Evolutionary conservation across 202 grass and related monocot species (phyloP).

Genomic region (Carex sylvatica): DNA sequence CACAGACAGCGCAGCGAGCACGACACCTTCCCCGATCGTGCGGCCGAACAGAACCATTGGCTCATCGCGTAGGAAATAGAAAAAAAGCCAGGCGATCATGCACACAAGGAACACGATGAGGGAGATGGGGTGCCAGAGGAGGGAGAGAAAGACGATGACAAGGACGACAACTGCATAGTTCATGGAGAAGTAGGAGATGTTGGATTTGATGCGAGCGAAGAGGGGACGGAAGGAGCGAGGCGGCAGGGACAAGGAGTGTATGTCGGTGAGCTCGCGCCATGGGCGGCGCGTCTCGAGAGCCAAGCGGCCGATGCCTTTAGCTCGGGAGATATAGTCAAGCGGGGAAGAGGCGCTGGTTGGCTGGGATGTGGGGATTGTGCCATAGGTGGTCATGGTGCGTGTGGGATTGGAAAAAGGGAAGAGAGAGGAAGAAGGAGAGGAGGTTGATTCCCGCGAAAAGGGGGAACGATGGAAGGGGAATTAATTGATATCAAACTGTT

Average conservation of each 20-base stretch:
- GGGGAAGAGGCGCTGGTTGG: background rate
- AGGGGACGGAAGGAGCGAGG: constrained; percentile 46
- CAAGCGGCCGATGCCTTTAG: constrained; percentile 31
- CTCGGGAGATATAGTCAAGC: constrained; percentile 35
- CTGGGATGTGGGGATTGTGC: constrained; percentile 27
- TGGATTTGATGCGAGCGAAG: constrained; percentile 55
- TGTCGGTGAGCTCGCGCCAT: constrained; percentile 56
- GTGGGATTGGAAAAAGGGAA: background rate
- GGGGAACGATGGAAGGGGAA: background rate
- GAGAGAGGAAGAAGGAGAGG: background rate
- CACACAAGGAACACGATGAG: constrained; percentile 80
- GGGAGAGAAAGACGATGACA: constrained; percentile 60
- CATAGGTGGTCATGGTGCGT: constrained; percentile 33
- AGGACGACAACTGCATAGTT: constrained; percentile 72
- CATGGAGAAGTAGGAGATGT: constrained; percentile 63
- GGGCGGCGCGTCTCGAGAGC: constrained; percentile 49
- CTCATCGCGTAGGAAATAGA: constrained; percentile 88
- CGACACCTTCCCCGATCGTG: background rate
- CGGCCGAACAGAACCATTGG: constrained; percentile 44
- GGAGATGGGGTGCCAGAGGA: constrained; percentile 73
- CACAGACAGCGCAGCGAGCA: background rate
- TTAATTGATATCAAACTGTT: background rate
- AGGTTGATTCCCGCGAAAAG: constrained; percentile 12
- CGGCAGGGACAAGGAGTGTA: constrained; percentile 41
- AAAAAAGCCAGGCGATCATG: constrained; percentile 65